A percentile compares a stretch with the other conserved stretches of the same genome.
phyloP scores from a whole-genome alignment of 805 yeast genomes.

The Pichia ethanolica region DNA sequence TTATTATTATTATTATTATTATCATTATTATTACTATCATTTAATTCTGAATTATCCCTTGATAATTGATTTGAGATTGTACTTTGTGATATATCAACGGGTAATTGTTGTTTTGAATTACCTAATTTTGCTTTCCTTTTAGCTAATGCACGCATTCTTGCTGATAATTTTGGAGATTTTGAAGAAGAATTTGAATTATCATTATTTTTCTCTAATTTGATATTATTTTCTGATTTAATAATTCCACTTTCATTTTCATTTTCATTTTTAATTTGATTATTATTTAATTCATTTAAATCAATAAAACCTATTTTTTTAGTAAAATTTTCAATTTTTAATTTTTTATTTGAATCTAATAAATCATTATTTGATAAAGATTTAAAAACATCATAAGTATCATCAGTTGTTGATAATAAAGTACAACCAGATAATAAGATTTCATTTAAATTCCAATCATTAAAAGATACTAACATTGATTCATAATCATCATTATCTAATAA shows the following conservation, averaged over 20 bases:
- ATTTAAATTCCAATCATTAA: conserved; percentile 43
- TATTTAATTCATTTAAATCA: conserved; percentile 5
- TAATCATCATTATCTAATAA: conserved; percentile 33
- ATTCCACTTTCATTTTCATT: neutral
- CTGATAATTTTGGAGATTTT: conserved; percentile 36
- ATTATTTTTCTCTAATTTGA: no score
- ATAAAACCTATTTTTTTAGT: conserved; percentile 26
- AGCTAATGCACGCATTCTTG: conserved; percentile 91
- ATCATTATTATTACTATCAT: conserved; percentile 42
- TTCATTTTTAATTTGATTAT: conserved; percentile 10
- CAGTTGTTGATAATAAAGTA: conserved; percentile 59
- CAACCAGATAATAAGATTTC: conserved; percentile 44
- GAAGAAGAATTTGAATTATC: no score
- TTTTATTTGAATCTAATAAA: conserved; percentile 8
- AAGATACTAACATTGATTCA: conserved; percentile 38
- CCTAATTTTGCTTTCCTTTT: conserved; percentile 73
- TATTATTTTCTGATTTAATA: neutral
- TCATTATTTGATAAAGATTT: conserved; percentile 8
- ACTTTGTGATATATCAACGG: conserved; percentile 66
- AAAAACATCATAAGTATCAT: conserved; percentile 29
- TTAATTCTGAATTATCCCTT: conserved; percentile 46
- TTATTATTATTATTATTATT: neutral
- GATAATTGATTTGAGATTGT: conserved; percentile 48
- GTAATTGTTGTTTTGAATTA: conserved; percentile 34
- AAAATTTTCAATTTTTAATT: conserved; percentile 24